Evolutionary conservation across 176 grass and related monocot genomes (phyloP), one percentile per base, ranked within the genome.

Genomic region (Pharus latifolius): DNA sequence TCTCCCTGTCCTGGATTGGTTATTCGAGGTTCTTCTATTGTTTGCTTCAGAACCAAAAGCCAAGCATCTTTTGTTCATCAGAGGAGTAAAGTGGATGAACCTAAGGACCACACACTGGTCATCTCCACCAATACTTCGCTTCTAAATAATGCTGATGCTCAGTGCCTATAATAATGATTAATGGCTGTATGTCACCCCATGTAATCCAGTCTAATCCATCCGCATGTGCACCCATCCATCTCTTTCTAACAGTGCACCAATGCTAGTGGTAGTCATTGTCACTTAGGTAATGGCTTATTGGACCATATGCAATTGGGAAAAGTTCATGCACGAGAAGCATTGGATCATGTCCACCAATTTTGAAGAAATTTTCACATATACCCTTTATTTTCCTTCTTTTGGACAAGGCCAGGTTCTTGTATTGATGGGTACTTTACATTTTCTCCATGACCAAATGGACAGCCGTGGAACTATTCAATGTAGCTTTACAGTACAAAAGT

Each of bases 261-360:
- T 63, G 30, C 57, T 27, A 31, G 72, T 63, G 57, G 10, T 75
- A 4, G 72, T 63, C 57, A 20, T 34, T 51, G 10, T 75, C 29
- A 37, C 30, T 62, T 62, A 30, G 43, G 19, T 74, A 50, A 75
- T 63, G 30, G 49, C 72, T 62, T 63, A 20, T 62, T 62, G 30
- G 58, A 75, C 31, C 46, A n/a, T 75, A 19, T 50, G 47, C 72
- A 75, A 4, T 63, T 63, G 72, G 45, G 62, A 51, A 38, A 51
- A 75, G 45, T 41, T 75, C 46, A 51, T 63, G 3, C 45, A 63
- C 43, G 43, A 40, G 43, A 75, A 40, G 31, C 44, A 5, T 60
- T 75, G 42, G 19, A 38, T 62, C 31, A 62, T 75, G 31, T 51
- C 45, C 31, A 51, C 72, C 44, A 63, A 33, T 75, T 63, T 33